Percentiles rank a stretch among this genome's conserved stretches.
These are phyloP conservation scores for Fonsecaea pedrosoi DNA, from an alignment of 2,329 filamentous ascomycete species.

Conservation along the genomic window DNA sequence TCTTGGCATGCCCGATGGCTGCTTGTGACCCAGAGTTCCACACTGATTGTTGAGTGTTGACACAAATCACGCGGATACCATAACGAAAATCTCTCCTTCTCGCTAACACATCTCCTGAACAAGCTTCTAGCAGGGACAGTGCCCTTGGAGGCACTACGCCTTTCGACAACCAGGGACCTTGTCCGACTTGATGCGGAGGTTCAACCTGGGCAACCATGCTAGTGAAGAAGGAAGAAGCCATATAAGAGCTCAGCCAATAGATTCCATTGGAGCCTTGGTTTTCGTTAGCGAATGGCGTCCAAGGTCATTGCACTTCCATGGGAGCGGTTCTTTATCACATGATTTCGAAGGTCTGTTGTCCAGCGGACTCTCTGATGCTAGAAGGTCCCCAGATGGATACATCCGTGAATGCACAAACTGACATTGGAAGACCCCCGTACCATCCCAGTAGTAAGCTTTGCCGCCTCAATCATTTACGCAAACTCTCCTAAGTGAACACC, in stretches of 20 bases:
- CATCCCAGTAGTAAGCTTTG: conserved; percentile 61
- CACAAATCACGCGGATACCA: neutral
- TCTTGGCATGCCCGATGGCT: neutral
- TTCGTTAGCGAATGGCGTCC: conserved; percentile 65
- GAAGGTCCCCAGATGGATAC: conserved; percentile 52
- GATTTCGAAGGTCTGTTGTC: conserved; percentile 45
- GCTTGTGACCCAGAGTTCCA: neutral
- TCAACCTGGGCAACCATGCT: conserved; percentile 61
- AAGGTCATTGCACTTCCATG: conserved; percentile 57
- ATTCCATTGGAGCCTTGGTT: conserved; percentile 61
- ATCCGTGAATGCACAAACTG: conserved; percentile 61
- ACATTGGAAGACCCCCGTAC: conserved; percentile 58
- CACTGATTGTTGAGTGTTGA: neutral
- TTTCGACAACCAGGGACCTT: conserved; percentile 51
- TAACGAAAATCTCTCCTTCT: neutral
- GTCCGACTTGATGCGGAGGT: conserved; percentile 52
- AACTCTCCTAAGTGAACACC: conserved; percentile 55
- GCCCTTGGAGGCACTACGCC: neutral
- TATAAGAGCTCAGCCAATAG: conserved; percentile 57
- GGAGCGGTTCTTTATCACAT: conserved; percentile 53
- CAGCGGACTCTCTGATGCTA: conserved; percentile 44
- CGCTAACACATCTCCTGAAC: neutral
- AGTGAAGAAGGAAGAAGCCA: conserved; percentile 61
- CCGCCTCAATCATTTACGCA: conserved; percentile 52
- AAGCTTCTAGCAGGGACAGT: neutral